Evolutionary conservation across 345 rosid genomes (phyloP), one percentile per base, ranked within the genome.

Genomic region (Pseudoturritis turrita): DNA sequence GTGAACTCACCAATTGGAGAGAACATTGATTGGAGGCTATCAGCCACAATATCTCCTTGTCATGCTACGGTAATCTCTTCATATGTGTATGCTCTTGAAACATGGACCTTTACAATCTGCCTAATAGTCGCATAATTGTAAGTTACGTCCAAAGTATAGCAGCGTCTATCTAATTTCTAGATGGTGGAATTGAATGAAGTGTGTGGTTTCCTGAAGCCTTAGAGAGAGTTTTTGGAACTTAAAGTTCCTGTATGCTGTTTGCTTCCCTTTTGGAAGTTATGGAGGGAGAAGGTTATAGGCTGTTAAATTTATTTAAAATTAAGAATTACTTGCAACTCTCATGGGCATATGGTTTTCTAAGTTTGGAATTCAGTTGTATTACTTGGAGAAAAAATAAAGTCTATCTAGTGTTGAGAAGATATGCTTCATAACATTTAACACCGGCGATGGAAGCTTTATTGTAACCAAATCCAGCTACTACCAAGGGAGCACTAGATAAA

Each of bases 1-100:
- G 91, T 91, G 47, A 81, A 74, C 43, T 84, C 86, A 60, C 98
- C 99, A 39, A 83, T 81, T 54, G 97, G 92, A 75, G 98, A 95
- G 82, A 90, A 88, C 80, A 87, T 91, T 46, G 98, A 88, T 74
- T 95, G 99, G 99, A 84, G 83, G 83, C 76, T 95, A 78, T 89
- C 97, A 40, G 96, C 99, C 37, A 91, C 87, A 40, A 89, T 89
- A 71, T 95, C 99, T 62, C 99, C 99, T 55, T 95, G 98, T 80
- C 96, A 95, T 82, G 91, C 88, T 65, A 95, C 93, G 91, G 99
- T 95, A 80, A 82, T 83, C 74, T 75, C 57, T 80, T 65, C 66
- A 61, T 78, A 44, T 45, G 49, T 58, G 62, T 33, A 56, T 63
- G 39, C 59, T 70, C 47, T 57, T 37, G 46, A 46, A 55, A 21